These are phyloP conservation scores for Coemansia sp. DNA, from an alignment of 192 early-diverging fungal genomes.

Conservation along the genomic window DNA sequence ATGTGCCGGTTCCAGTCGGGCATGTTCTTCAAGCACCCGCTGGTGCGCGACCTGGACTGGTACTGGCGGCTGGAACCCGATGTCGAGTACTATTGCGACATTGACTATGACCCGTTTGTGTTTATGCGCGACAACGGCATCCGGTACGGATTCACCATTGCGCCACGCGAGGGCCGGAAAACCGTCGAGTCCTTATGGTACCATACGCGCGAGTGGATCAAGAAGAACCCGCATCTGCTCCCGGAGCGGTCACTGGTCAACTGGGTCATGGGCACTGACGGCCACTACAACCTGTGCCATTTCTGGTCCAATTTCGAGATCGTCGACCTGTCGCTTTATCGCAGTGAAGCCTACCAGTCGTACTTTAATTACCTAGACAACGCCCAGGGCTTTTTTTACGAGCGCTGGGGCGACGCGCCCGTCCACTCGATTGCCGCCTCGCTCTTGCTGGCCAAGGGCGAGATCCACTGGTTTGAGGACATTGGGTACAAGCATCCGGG, in stretches of 20 bases:
- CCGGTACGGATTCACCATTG: slow-evolving; percentile 67
- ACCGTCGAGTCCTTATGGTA: slow-evolving; percentile 65
- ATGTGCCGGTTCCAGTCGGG: slow-evolving; percentile 71
- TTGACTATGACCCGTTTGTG: slow-evolving; percentile 67
- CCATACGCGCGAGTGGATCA: slow-evolving; percentile 48
- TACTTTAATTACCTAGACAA: slow-evolving; percentile 59
- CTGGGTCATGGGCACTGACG: slow-evolving; percentile 54
- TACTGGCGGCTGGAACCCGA: slow-evolving; percentile 75
- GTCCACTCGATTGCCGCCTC: slow-evolving; percentile 64
- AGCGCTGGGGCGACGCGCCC: slow-evolving; percentile 56
- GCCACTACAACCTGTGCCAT: slow-evolving; percentile 64
- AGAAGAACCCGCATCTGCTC: slow-evolving; percentile 33
- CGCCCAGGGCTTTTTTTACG: slow-evolving; percentile 61
- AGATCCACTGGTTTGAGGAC: slow-evolving; percentile 72
- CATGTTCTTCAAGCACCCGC: slow-evolving; percentile 58
- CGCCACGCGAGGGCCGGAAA: slow-evolving; percentile 51
- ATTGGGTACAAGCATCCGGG: slow-evolving; percentile 66
- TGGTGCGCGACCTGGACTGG: slow-evolving; percentile 56
- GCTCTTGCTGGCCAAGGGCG: slow-evolving; percentile 53
- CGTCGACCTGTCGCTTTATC: slow-evolving; percentile 53
- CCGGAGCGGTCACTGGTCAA: slow-evolving; percentile 25
- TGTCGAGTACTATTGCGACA: slow-evolving; percentile 66
- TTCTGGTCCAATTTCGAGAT: slow-evolving; percentile 82
- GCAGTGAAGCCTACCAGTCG: slow-evolving; percentile 48
- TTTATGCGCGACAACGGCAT: slow-evolving; percentile 63